Percentiles rank a stretch among this genome's conserved stretches.
Conservation (phyloP, 169 alveolate genomes). For the Plasmodium billcollinsi region DNA sequence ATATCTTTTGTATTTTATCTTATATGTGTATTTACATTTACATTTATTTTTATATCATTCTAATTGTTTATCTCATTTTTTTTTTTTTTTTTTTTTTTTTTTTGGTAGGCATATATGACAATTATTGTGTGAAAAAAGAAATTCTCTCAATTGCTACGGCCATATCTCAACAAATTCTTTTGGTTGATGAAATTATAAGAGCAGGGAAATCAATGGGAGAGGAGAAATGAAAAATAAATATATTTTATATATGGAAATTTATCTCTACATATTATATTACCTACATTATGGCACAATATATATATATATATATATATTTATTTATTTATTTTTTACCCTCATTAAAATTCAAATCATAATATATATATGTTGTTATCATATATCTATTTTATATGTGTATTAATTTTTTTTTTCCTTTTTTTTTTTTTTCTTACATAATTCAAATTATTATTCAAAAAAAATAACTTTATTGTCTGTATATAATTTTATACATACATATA, state of each 20-base stretch:
- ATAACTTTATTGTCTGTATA: too few relatives aligned
- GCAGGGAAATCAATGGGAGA: slow-evolving; percentile 97
- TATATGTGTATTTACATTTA: too few relatives aligned
- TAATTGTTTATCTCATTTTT: neutral
- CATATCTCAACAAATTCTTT: slow-evolving; percentile 97
- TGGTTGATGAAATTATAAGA: slow-evolving; percentile 98
- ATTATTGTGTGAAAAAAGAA: slow-evolving; percentile 96
- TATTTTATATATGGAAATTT: neutral
- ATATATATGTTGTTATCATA: too few relatives aligned
- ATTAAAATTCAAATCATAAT: too few relatives aligned
- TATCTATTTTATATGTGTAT: too few relatives aligned
- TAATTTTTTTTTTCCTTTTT: too few relatives aligned
- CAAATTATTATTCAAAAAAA: too few relatives aligned
- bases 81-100: neutral
- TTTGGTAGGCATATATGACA: slow-evolving; percentile 93
- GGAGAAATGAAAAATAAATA: slow-evolving; percentile 18
- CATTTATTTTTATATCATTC: neutral
- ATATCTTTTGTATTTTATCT: too few relatives aligned
- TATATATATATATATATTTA: neutral
- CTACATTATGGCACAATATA: neutral
- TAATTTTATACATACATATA: too few relatives aligned
- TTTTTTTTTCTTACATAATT: too few relatives aligned
- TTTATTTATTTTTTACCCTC: neutral
- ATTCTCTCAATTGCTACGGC: slow-evolving; percentile 97
- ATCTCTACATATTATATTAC: neutral